A percentile compares a stretch with the other conserved stretches of the same genome.
These are phyloP conservation scores for Fusarium piperis DNA, from an alignment of 2,329 filamentous ascomycete genomes.

Conservation along the genomic window DNA sequence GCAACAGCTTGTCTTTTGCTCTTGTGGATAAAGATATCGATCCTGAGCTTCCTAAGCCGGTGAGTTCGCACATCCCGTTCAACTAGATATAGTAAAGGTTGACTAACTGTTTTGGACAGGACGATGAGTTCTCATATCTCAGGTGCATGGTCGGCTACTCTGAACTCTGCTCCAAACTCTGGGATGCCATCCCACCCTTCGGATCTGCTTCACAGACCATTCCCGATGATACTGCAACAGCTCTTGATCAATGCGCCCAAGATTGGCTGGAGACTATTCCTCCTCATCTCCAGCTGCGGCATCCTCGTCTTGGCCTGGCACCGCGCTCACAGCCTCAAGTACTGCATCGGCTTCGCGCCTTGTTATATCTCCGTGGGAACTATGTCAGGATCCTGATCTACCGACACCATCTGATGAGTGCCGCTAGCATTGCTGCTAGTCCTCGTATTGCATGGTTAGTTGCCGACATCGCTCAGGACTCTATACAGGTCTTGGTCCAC, in stretches of 20 bases:
- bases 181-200: constrained; percentile 54
- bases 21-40: constrained; percentile 61
- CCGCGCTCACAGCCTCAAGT: constrained; percentile 46
- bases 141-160: constrained; percentile 60
- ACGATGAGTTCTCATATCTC: constrained; percentile 51
- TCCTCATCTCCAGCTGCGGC: constrained; percentile 49
- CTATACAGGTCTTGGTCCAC: constrained; percentile 42
- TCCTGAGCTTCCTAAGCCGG: constrained; percentile 56
- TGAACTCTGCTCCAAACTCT: constrained; percentile 56
- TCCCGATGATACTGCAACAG: constrained; percentile 50
- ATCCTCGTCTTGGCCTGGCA: constrained; percentile 49
- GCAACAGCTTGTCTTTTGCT: constrained; percentile 59
- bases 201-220: constrained; percentile 47
- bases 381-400: constrained; percentile 57
- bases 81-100: background rate
- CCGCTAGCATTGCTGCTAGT: constrained; percentile 49
- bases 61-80: constrained; percentile 10
- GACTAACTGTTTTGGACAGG: constrained; percentile 29
- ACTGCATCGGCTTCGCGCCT: constrained; percentile 52
- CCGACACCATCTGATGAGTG: constrained; percentile 53
- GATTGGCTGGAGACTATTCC: constrained; percentile 59
- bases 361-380: constrained; percentile 57
- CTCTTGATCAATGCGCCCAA: constrained; percentile 54
- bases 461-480: constrained; percentile 47
- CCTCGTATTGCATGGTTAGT: constrained; percentile 50